Evolutionary conservation across 257 asterid genomes (phyloP).

Genomic region (Solanum neorickii): DNA sequence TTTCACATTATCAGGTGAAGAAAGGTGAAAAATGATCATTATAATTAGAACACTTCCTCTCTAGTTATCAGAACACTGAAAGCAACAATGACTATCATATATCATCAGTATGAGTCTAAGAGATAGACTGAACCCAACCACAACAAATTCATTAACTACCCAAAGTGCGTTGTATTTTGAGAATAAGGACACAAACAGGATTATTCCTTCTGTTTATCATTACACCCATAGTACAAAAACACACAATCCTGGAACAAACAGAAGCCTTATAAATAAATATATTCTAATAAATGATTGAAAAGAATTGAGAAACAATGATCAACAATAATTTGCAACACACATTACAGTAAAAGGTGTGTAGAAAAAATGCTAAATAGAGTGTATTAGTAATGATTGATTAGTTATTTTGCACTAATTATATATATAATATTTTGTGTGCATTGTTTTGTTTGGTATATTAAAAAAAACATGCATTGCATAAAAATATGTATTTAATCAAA

Average conservation of each 20-base stretch:
- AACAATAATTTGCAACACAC: not conserved
- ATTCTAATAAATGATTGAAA: not conserved
- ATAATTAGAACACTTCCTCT: not conserved
- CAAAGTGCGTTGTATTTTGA: not conserved
- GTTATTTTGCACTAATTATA: no score
- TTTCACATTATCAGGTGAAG: not conserved
- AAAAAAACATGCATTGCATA: not conserved
- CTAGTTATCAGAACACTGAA: not conserved
- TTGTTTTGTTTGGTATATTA: not conserved
- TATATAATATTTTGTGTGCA: not conserved
- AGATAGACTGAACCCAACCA: not conserved
- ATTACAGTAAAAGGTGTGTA: not conserved
- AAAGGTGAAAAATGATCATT: not conserved
- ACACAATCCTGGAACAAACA: not conserved
- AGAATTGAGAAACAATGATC: not conserved
- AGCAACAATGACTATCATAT: not conserved
- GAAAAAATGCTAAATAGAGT: not conserved
- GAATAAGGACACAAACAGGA: not conserved
- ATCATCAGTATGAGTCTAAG: not conserved
- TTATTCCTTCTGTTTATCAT: not conserved
- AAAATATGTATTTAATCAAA: not conserved
- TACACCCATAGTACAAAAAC: not conserved
- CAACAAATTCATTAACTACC: not conserved
- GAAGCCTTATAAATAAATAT: not conserved
- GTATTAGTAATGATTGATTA: not conserved